A percentile compares a stretch with the other conserved stretches of the same genome.
Conservation (phyloP, 148 eudicot species). For the Bassia scoparia region DNA sequence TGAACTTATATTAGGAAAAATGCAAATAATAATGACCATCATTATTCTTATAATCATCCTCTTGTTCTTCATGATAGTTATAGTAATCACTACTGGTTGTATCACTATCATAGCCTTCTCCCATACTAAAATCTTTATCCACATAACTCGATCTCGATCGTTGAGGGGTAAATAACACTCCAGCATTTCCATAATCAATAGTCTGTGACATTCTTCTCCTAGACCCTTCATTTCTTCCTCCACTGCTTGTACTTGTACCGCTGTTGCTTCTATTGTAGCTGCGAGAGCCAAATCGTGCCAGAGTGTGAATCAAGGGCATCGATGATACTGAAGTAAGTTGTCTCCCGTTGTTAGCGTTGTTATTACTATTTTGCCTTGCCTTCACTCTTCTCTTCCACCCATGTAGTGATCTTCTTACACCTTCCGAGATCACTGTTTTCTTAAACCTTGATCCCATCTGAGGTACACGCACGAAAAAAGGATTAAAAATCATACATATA, state of each 20-base stretch:
- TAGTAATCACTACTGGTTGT: neutral
- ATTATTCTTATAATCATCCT: neutral
- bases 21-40: neutral
- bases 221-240: slow-evolving; percentile 7
- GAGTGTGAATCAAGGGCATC: slow-evolving; percentile 19
- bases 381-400: slow-evolving; percentile 59
- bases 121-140: neutral
- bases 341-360: neutral
- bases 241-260: neutral
- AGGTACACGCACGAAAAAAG: neutral
- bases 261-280: neutral
- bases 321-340: slow-evolving; percentile 22
- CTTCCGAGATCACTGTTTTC: slow-evolving; percentile 50
- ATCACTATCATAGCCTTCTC: slow-evolving; percentile 9
- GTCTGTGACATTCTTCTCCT: slow-evolving; percentile 4
- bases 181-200: slow-evolving; percentile 11
- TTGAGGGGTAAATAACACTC: neutral
- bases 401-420: slow-evolving; percentile 51
- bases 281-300: neutral
- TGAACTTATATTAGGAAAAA: neutral
- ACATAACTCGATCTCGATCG: neutral
- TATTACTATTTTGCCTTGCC: slow-evolving; percentile 23
- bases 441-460: slow-evolving; percentile 82
- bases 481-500: neutral
- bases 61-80: neutral